These are phyloP conservation scores for Nitzschia sp. DNA, from an alignment of 108 stramenopile species.

Conservation along the genomic window DNA sequence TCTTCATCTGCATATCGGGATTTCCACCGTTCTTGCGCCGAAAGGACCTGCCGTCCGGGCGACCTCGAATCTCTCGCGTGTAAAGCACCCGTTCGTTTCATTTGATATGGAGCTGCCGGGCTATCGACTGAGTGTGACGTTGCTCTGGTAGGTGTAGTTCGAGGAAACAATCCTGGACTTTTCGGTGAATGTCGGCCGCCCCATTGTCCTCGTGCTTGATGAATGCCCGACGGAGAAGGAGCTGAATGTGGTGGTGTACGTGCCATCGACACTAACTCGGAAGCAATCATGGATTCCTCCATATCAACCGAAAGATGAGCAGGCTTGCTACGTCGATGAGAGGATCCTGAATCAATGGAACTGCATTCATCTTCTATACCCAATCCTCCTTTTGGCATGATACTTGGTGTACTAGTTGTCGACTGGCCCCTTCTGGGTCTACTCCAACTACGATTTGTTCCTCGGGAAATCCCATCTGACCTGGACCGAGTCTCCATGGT, in stretches of 20 bases:
- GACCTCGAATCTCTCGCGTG: neutral
- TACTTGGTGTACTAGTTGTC: neutral
- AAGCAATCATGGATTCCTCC: constrained; percentile 3
- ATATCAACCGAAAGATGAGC: constrained; percentile 14
- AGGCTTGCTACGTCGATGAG: constrained; percentile 5
- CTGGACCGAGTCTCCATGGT: constrained; percentile 18
- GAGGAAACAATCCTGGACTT: neutral
- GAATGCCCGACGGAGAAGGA: too few species aligned
- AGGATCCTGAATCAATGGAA: constrained; percentile 23
- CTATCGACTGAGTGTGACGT: too few species aligned
- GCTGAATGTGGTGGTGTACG: too few species aligned
- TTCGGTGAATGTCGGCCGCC: neutral
- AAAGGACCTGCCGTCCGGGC: neutral
- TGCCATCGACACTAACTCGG: neutral
- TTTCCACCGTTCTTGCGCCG: neutral
- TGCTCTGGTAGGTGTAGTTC: neutral
- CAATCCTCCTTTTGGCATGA: neutral
- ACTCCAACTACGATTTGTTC: neutral
- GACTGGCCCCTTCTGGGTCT: neutral
- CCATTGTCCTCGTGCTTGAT: too few species aligned
- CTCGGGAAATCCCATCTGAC: constrained; percentile 10
- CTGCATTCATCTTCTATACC: constrained; percentile 23
- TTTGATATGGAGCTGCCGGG: too few species aligned
- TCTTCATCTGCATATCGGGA: neutral
- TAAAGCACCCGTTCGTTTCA: too few species aligned